A percentile compares a stretch with the other conserved stretches of the same genome.
These are phyloP conservation scores for Diplotaxis tenuifolia DNA, from an alignment of 345 rosid genomes.

Conservation along the genomic window DNA sequence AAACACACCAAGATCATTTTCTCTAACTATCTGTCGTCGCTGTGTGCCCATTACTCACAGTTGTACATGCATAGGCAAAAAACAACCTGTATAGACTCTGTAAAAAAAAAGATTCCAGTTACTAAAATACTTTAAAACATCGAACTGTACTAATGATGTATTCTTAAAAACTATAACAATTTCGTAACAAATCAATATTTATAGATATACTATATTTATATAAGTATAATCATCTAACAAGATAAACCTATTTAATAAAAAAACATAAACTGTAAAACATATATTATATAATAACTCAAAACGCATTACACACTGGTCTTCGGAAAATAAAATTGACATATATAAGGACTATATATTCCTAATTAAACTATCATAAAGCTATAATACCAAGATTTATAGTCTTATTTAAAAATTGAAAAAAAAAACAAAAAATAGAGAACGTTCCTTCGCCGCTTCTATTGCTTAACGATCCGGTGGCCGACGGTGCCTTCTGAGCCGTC, in stretches of 20 bases:
- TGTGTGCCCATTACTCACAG: neutral
- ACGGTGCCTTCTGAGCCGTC: too few species aligned
- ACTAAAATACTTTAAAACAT: neutral
- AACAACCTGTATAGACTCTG: neutral
- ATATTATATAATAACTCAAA: neutral
- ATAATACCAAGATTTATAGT: constrained; percentile 13
- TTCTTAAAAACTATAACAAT: neutral
- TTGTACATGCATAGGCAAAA: constrained; percentile 9
- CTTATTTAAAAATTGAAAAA: too few species aligned
- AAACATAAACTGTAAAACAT: neutral
- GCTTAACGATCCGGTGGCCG: too few species aligned
- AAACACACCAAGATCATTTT: constrained; percentile 7
- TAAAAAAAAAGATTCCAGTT: neutral
- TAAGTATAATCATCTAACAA: too few species aligned
- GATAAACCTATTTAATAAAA: neutral
- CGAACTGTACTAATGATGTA: neutral
- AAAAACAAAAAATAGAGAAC: too few species aligned
- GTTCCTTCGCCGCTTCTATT: too few species aligned
- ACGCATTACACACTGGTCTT: constrained; percentile 2
- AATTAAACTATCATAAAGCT: neutral
- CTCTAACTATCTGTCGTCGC: constrained; percentile 12
- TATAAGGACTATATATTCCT: neutral
- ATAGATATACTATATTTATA: neutral
- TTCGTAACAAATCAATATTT: neutral
- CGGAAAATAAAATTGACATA: neutral